These are phyloP conservation scores for Anthracocystis panici-leucophaei DNA, from an alignment of 1,284 basidiomycete genomes.

Conservation along the genomic window DNA sequence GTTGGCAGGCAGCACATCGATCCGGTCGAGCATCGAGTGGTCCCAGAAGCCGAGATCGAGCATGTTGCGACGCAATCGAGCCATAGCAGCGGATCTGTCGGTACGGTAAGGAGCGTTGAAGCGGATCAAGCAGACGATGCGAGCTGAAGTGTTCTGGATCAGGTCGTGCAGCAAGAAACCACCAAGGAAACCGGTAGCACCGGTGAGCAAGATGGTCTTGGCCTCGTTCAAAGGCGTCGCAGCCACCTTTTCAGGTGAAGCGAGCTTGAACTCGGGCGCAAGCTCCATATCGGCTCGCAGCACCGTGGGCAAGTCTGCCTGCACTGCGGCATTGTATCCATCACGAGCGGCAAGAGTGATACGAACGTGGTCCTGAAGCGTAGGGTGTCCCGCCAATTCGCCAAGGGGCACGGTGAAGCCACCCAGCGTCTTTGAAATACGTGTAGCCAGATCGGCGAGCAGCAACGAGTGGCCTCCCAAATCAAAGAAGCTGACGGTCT, in stretches of 20 bases:
- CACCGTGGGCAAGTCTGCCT: conserved; percentile 68
- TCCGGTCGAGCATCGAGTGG: conserved; percentile 63
- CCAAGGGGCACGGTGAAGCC: conserved; percentile 66
- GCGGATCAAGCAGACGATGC: conserved; percentile 68
- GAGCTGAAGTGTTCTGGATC: conserved; percentile 63
- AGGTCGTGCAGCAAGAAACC: conserved; percentile 66
- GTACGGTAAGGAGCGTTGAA: conserved; percentile 63
- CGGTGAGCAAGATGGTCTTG: conserved; percentile 66
- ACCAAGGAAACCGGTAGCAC: conserved; percentile 69
- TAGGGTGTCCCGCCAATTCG: conserved; percentile 60
- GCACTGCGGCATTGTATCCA: conserved; percentile 64
- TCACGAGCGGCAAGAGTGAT: conserved; percentile 61
- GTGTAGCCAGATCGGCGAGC: conserved; percentile 63
- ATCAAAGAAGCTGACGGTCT: conserved; percentile 64
- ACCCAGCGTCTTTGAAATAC: conserved; percentile 62
- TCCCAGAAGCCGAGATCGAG: conserved; percentile 68
- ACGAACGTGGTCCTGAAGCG: conserved; percentile 63
- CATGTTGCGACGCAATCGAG: conserved; percentile 66
- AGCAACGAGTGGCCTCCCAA: conserved; percentile 68
- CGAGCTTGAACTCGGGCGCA: conserved; percentile 59
- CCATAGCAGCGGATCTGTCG: conserved; percentile 65
- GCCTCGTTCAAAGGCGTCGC: conserved; percentile 53
- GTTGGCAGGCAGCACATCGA: conserved; percentile 67
- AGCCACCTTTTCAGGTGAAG: conserved; percentile 17
- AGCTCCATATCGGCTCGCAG: conserved; percentile 61